phyloP scores from a whole-genome alignment of 805 yeast genomes.

The Candida nonsorbophila region DNA sequence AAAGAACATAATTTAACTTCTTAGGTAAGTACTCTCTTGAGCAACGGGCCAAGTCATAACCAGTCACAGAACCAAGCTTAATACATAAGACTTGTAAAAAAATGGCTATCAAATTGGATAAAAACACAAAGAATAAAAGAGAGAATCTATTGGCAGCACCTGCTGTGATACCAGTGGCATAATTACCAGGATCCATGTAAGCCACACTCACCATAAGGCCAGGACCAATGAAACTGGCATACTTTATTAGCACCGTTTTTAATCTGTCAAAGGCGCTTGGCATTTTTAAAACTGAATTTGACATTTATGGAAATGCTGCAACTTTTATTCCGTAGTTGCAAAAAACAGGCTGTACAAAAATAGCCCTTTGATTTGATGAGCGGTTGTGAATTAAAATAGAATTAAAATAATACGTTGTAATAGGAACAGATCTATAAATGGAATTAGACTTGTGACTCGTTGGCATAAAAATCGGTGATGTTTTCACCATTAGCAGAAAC shows the following conservation, averaged over 20 bases:
- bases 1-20: conserved; percentile 31
- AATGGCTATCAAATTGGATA: conserved; percentile 42
- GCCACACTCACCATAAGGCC: conserved; percentile 46
- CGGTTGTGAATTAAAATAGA: too few species aligned
- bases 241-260: conserved; percentile 18
- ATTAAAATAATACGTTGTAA: too few species aligned
- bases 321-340: too few species aligned
- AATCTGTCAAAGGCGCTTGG: too few species aligned
- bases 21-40: conserved; percentile 36
- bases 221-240: conserved; percentile 39
- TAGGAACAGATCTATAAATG: too few species aligned
- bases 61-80: conserved; percentile 46
- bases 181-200: conserved; percentile 51
- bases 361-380: too few species aligned
- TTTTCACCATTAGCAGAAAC: too few species aligned
- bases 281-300: too few species aligned
- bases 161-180: conserved; percentile 44
- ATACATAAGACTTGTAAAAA: conserved; percentile 41
- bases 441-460: too few species aligned
- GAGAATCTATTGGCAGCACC: conserved; percentile 42
- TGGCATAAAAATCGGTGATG: too few species aligned
- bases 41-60: conserved; percentile 41
- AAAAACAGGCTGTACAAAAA: too few species aligned
- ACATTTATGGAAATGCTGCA: too few species aligned
- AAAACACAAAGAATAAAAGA: conserved; percentile 36